Evolutionary conservation across 306 rosid species (phyloP), one percentile per base, ranked within the genome.

Genomic region (Gillenia trifoliata): DNA sequence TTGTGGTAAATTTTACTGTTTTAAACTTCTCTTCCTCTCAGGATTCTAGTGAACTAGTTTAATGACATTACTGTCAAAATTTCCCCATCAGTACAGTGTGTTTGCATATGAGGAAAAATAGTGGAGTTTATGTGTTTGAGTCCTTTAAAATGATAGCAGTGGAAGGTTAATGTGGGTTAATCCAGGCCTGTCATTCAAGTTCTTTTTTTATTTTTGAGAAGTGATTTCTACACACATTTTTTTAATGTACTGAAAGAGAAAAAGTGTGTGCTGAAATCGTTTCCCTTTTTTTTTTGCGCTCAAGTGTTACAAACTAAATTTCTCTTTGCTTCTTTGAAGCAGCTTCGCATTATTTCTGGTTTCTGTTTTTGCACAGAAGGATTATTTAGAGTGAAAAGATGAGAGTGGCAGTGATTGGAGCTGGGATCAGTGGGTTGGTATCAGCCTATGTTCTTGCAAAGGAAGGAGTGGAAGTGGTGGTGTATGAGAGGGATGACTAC

Each of bases 341-440:
- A 8, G 41, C 41, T 38, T 38, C 41, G 11, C 41, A 38, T 38
- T 38, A 7, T 38, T 56, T 56, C 62, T 23, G 29, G 28, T 29
- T 60, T 38, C 8, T 7, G 8, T 38, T 38, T 38, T 38, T 38
- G 11, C 11, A 3, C 41, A 38, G 41, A 11, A 38, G 41, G 41
- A 38, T 38, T 38, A 52, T 52, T 20, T 52, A 25, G 17, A 68
- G 26, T 7, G 65, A 50, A 71, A 68, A 77, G 65, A 90, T 85
- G 96, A 93, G 86, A 75, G 85, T 89, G 75, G 96, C 89, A 13
- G 96, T 93, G 79, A 40, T 90, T 22, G 98, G 96, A 6, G 88
- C 54, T 54, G 98, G 98, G 3, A 83, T 93, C 10, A 89, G 96
- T 72, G 98, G 98, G 36, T 63, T 65, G 89, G 86, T 91, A 92